These are phyloP conservation scores for Phellinidium pouzarii DNA, from an alignment of 1,284 basidiomycete genomes.

Conservation along the genomic window DNA sequence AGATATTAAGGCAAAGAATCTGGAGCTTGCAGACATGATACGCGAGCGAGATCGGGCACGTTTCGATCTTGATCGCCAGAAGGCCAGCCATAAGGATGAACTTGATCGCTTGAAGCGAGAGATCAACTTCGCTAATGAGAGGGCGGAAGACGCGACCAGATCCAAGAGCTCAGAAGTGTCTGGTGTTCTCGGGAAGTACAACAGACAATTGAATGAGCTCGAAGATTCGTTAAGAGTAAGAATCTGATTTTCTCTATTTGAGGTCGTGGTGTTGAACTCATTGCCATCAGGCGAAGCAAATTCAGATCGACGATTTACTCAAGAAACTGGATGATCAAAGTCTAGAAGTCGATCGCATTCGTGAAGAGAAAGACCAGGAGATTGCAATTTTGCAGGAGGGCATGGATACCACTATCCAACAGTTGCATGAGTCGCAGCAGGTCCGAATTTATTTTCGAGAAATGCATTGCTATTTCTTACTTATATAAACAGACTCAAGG, in stretches of 20 bases:
- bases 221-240: slow-evolving; percentile 88
- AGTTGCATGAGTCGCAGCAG: slow-evolving; percentile 83
- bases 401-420: slow-evolving; percentile 90
- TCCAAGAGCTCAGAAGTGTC: slow-evolving; percentile 94
- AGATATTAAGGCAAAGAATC: slow-evolving; percentile 96
- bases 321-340: slow-evolving; percentile 70
- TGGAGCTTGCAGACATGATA: slow-evolving; percentile 99
- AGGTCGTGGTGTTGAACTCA: slow-evolving; percentile 8
- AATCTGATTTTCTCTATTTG: slow-evolving; percentile 12
- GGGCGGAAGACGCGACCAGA: slow-evolving; percentile 89
- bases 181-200: slow-evolving; percentile 85
- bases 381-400: slow-evolving; percentile 94
- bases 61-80: slow-evolving; percentile 95
- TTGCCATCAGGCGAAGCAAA: slow-evolving; percentile 74
- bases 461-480: slow-evolving; percentile 14
- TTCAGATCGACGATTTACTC: slow-evolving; percentile 89
- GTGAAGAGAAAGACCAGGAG: slow-evolving; percentile 97
- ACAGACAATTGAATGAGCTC: slow-evolving; percentile 91
- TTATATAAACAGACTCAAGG: slow-evolving; percentile 59
- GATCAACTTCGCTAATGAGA: slow-evolving; percentile 94
- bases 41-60: slow-evolving; percentile 94
- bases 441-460: slow-evolving; percentile 33
- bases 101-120: slow-evolving; percentile 90
- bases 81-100: slow-evolving; percentile 93
- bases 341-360: slow-evolving; percentile 70